Evolutionary conservation across 768 basidiomycete species (phyloP), one percentile per base, ranked within the genome.

Genomic region (Trametes maxima): DNA sequence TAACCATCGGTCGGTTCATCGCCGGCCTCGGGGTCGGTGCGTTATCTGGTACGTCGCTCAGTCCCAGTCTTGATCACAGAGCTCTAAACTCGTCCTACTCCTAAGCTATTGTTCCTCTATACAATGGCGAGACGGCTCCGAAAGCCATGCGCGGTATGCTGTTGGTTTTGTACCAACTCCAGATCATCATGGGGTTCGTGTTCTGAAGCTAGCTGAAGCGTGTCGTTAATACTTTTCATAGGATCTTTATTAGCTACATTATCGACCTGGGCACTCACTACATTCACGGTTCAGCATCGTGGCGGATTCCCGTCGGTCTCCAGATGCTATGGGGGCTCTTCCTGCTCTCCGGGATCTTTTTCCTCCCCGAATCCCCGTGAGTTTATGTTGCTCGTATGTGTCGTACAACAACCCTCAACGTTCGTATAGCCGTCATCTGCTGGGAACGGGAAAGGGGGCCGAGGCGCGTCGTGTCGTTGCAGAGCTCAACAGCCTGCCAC

Each of bases 1-100:
- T 94, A 40, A 85, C 85, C 1, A 77, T 88, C 47, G 90, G 88
- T n/a, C 84, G 87, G 4, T 89, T 86, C 62, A 77, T 91, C 53
- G 88, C 90, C 16, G 90, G 90, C 46, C 76, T 92, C 8, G 90
- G 90, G 21, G 90, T 92, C 1, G 89, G 90, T 2, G 86, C 90
- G 2, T 68, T 91, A 50, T 91, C 83, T 61, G 85, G 86, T 85
- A 66, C n/a, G 74, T 59, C 8, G 3, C 2, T 12, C 10, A 11
- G 40, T 3, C 1, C 0, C 16, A 12, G 19, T 13, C 17, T 13
- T 10, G 25, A 7, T 8, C 7, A 35, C 8, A 2, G 25, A 11
- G 39, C 25, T 11, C n/a, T 17, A 28, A 54, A 16, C 13, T 22
- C 37, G 47, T n/a, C 25, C 19, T 17, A 16, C 7, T 3, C n/a